Evolutionary conservation across 2,329 filamentous ascomycete genomes (phyloP).

Genomic region (Trichocomaceae sp.): DNA sequence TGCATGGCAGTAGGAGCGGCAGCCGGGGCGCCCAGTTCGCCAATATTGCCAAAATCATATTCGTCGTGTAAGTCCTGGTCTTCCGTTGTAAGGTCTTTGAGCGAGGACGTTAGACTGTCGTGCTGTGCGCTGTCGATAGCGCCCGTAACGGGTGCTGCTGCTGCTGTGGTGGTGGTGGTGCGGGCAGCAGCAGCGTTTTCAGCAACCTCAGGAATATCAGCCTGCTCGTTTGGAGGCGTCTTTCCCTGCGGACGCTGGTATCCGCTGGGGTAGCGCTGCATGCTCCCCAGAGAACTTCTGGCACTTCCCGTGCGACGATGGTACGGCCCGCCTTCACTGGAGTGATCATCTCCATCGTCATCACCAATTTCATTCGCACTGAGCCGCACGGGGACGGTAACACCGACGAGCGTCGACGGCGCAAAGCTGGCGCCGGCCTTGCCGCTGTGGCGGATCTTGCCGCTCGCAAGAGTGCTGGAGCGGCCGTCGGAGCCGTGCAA

Average conservation of each 20-base stretch:
- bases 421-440: conserved; percentile 71
- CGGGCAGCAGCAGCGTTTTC: conserved; percentile 28
- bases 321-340: conserved; percentile 23
- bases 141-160: conserved; percentile 14
- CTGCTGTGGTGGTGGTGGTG: too few species aligned
- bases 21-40: conserved; percentile 44
- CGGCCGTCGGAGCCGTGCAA: conserved; percentile 62
- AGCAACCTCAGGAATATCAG: conserved; percentile 37
- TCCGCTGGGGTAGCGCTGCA: conserved; percentile 39
- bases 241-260: conserved; percentile 39
- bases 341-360: conserved; percentile 60
- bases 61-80: conserved; percentile 36
- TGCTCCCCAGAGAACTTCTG: conserved; percentile 50
- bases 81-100: conserved; percentile 18
- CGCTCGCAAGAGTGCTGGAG: conserved; percentile 57
- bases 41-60: conserved; percentile 50
- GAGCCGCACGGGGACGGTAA: conserved; percentile 81
- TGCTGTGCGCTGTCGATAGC: conserved; percentile 22
- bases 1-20: conserved; percentile 33
- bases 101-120: conserved; percentile 2
- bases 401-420: conserved; percentile 66
- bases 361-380: conserved; percentile 94
- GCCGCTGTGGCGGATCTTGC: conserved; percentile 83
- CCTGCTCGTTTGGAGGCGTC: conserved; percentile 45
- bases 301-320: conserved; percentile 52